Conservation (phyloP, 441 rosid species). For the Corymbia calophylla region DNA sequence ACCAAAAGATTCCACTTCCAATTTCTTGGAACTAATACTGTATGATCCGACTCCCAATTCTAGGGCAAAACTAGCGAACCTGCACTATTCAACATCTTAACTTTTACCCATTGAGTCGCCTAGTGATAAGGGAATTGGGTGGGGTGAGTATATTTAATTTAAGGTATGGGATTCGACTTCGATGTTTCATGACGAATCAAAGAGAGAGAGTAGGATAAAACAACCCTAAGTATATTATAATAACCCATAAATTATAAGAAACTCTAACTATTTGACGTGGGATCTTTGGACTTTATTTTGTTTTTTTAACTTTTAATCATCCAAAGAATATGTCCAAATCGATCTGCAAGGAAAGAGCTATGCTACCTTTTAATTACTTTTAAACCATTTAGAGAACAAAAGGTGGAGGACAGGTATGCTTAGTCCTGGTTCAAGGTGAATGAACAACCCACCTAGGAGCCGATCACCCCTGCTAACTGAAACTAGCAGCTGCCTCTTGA, state of each 20-base stretch:
- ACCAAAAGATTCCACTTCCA: background rate
- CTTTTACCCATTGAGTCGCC: background rate
- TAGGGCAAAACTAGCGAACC: background rate
- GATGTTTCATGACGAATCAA: no score
- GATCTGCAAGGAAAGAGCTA: background rate
- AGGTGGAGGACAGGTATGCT: background rate
- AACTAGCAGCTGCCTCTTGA: background rate
- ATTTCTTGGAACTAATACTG: background rate
- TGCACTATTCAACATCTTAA: no score
- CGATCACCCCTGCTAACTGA: background rate
- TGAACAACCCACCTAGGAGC: background rate
- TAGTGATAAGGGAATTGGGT: no score
- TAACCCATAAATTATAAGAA: background rate
- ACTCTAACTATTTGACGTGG: background rate
- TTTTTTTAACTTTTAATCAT: background rate
- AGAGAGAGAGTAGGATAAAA: no score
- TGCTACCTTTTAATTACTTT: background rate
- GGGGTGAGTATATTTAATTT: no score
- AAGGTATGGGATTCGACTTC: no score
- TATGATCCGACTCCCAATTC: background rate
- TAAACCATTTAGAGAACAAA: background rate
- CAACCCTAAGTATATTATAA: background rate
- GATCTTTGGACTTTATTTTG: background rate
- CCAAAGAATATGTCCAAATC: background rate
- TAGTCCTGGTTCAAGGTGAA: rapidly evolving